These are phyloP conservation scores for Coemansia sp. DNA, from an alignment of 371 early-diverging fungal genomes.

Conservation along the genomic window DNA sequence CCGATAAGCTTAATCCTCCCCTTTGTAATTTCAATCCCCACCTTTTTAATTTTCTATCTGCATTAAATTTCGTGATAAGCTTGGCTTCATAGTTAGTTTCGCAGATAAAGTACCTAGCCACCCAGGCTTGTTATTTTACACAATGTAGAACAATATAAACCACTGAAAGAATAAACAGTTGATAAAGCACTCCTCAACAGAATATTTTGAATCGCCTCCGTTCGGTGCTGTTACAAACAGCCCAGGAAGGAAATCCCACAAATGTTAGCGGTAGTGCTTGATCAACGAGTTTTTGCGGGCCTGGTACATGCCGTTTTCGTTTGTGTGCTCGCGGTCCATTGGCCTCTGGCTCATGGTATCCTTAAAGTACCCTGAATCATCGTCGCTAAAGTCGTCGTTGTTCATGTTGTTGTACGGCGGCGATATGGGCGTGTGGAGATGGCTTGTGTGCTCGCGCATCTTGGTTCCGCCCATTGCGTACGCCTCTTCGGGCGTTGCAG, in stretches of 20 bases:
- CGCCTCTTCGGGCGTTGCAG: constrained; percentile 6
- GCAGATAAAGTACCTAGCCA: too few relatives aligned
- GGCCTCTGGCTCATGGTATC: constrained; percentile 6
- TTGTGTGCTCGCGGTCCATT: constrained; percentile 21
- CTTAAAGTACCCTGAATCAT: constrained; percentile 41
- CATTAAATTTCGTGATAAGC: too few relatives aligned
- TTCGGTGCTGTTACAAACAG: too few relatives aligned
- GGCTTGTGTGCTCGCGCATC: constrained; percentile 18
- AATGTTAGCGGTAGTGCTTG: constrained; percentile 21
- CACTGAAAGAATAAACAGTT: background rate
- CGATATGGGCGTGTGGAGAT: constrained; percentile 22
- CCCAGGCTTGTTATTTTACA: too few relatives aligned
- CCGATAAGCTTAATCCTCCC: background rate
- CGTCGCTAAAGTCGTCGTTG: constrained; percentile 7
- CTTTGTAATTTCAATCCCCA: background rate
- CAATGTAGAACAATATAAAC: too few relatives aligned
- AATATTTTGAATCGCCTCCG: too few relatives aligned
- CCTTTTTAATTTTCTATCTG: background rate
- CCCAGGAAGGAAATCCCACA: too few relatives aligned
- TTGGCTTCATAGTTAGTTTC: too few relatives aligned
- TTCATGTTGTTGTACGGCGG: constrained; percentile 10
- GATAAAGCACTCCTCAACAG: background rate
- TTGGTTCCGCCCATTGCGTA: constrained; percentile 10
- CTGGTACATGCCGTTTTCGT: constrained; percentile 18
- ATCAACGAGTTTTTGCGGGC: constrained; percentile 40